Base-by-base conservation (phyloP, 225 moss, liverwort and hornwort species). In the Sphagnum contortum region DNA sequence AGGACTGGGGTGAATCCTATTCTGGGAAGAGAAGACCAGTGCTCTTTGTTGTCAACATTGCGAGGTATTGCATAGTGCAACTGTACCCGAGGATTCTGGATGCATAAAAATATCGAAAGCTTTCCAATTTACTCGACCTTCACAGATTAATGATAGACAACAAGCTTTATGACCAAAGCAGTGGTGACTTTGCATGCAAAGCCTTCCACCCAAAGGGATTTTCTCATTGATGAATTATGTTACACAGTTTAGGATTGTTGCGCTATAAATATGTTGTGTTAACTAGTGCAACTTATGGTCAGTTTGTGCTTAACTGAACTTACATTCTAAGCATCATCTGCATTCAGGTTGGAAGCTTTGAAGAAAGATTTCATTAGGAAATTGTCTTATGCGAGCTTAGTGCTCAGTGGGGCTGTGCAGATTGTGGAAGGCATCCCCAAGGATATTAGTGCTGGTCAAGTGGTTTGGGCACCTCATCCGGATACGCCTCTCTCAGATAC, bases 1-100 rank as follows among this genome's bases (percentile, higher is more conserved):
- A 98, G 61, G 98, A 98, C 73, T 98, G 98, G 98, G 98, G 98
- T 4, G 98, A 98, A 67, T 87, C 87, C 0, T 98, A 98, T 65
- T 85, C 89, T 6, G 98, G 98, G 48, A 93, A 91, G 73, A 89
- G 84, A 55, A 84, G 81, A 69, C 98, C 98, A 5, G 85, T 88
- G 66, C 72, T 98, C n/a, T 91, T 91, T 57, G 86, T 91, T 45
- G 89, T 87, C n/a, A 80, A 83, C 69, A 81, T 88, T 55, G 77
- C 57, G 59, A 82, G 91, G 94, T 94, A 67, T 63, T 70, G 56
- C 12, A 45, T 61, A 59, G 51, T 66, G 61, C 64, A 57, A 45
- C 50, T 46, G 47, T 48, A 60, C 2, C 13, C 48, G 47, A 59
- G 55, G 49, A 7, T 52, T 64, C 29, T 49, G 12, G 52, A 60